Percentiles rank a stretch among this genome's conserved stretches.
Conservation (phyloP, 495 filamentous ascomycete species). For the Schizothecium vesticola region DNA sequence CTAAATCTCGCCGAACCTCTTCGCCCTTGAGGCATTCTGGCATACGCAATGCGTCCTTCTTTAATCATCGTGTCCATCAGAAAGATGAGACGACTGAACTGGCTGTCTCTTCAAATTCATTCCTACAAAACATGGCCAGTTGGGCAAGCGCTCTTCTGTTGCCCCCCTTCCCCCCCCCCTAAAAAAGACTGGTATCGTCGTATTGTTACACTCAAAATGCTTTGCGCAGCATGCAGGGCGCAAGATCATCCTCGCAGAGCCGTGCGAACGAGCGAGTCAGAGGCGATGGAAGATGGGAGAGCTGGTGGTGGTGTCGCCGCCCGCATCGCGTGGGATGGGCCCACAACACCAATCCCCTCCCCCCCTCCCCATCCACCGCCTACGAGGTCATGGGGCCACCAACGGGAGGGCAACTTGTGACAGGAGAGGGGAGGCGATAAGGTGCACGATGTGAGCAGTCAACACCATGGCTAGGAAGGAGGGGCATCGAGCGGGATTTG, state of each 20-base stretch:
- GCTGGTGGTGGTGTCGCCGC: constrained; percentile 6
- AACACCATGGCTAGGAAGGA: not conserved
- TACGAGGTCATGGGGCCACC: constrained; percentile 21
- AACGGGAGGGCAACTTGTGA: not conserved
- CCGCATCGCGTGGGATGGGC: constrained; percentile 4
- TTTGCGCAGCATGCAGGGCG: not conserved
- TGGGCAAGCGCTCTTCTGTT: not conserved
- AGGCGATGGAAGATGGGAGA: not conserved
- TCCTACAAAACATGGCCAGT: not conserved
- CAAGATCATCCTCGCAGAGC: not conserved
- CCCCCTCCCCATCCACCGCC: constrained; percentile 20
- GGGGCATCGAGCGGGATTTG: not conserved
- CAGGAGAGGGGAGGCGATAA: not conserved
- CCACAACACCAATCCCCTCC: constrained; percentile 6
- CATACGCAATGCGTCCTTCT: not conserved
- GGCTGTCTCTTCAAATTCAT: not conserved
- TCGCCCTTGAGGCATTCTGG: not conserved
- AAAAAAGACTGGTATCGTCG: not conserved
- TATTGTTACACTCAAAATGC: not conserved
- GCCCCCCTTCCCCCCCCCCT: not conserved
- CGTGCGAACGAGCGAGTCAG: constrained; percentile 6
- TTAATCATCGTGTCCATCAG: not conserved
- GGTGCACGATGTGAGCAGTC: not conserved
- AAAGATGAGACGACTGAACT: not conserved
- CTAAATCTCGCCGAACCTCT: too few species aligned